Conservation (phyloP, 1,284 basidiomycete species). For the Tylopilus orsonianus region DNA sequence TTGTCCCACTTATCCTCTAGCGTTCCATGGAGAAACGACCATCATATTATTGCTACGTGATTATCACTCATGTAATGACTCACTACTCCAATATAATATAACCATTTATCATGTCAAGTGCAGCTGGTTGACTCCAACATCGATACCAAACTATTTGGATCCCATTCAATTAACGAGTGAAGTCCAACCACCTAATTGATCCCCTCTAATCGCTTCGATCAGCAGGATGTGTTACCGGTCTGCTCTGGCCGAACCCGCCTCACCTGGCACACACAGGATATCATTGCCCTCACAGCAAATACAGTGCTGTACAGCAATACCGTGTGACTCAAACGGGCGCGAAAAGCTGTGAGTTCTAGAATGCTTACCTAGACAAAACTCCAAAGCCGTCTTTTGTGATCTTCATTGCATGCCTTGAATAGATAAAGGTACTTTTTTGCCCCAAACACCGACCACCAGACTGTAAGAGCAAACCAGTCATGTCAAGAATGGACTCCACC, state of each 20-base stretch:
- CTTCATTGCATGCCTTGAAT: constrained; percentile 5
- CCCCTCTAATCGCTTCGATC: background rate
- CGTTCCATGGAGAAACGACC: background rate
- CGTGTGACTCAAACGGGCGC: background rate
- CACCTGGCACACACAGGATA: constrained; percentile 15
- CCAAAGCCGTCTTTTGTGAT: constrained; percentile 1
- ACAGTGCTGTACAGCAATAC: constrained; percentile 25
- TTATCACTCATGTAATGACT: background rate
- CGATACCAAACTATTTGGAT: background rate
- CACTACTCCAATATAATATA: background rate
- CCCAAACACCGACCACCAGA: background rate
- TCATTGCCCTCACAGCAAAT: constrained; percentile 11
- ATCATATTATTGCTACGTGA: background rate
- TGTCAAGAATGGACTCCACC: too few species aligned
- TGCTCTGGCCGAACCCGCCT: background rate
- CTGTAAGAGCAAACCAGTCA: background rate
- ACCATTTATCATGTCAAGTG: background rate
- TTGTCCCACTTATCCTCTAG: background rate
- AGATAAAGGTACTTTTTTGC: background rate
- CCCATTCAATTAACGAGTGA: background rate
- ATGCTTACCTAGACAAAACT: background rate
- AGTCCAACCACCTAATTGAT: background rate
- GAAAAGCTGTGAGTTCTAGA: background rate
- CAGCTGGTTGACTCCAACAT: background rate
- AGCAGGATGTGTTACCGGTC: background rate